Evolutionary conservation across 2,329 filamentous ascomycete species (phyloP), one percentile per base, ranked within the genome.

Genomic region (Monosporascus cannonballus): DNA sequence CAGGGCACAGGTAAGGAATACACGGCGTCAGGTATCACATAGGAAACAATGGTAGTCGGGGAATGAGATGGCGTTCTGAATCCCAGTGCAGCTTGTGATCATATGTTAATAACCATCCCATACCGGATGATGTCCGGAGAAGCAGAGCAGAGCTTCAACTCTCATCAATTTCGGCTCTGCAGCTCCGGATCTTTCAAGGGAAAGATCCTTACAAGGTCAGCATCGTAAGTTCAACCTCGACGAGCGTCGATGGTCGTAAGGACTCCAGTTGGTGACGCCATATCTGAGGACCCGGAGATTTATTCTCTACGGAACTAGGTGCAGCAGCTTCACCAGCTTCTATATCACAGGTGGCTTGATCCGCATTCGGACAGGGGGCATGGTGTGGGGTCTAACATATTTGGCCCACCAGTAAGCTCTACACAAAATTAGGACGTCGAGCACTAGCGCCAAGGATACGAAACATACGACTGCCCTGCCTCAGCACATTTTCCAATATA

Each of bases 1-100:
- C 11, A 5, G 11, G 18, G 18, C 8, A 20, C 24, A 8, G 24
- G 22, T 27, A 24, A 24, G 7, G 20, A n/a, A 24, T 15, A 24
- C n/a, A 6, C 3, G 30, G 5, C 25, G 6, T 30, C 39, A 24
- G 39, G 39, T 42, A 24, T 11, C 42, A 27, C 42, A 27, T 46
- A 46, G 78, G 64, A 85, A 84, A 62, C 79, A 83, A 66, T 77
- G 76, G 65, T 80, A 85, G 61, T 83, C 79, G 22, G 78, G 78
- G 62, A 83, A 85, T 2, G 80, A 76, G 20, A 79, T 76, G 48
- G 80, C 80, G 67, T 85, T 80, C 71, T 79, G 77, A 36, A 80
- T 72, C 24, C 77, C 77, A 36, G 76, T 78, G 56, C 71, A 78
- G 50, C 66, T 68, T 52, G 4, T 25, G 36, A 50, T 14, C 7